Conservation (phyloP, 768 basidiomycete species). For the Tephrocybe rancida region DNA sequence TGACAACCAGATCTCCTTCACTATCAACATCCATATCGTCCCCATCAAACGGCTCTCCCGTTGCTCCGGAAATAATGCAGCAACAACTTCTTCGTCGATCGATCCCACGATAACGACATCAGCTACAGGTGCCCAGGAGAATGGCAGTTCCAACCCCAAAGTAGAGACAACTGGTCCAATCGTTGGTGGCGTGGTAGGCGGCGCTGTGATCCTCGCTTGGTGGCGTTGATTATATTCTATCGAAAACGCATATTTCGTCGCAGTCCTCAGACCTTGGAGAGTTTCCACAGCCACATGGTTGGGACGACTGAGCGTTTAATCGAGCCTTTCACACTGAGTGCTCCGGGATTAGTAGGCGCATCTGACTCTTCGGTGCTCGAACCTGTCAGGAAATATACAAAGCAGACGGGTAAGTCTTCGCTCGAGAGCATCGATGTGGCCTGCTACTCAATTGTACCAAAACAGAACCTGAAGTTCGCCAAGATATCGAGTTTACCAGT, state of each 20-base stretch:
- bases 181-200: slow-evolving; percentile 7
- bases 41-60: not conserved
- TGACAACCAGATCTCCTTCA: too few species aligned
- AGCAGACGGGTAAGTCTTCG: too few species aligned
- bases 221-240: not conserved
- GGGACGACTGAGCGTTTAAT: not conserved
- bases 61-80: too few species aligned
- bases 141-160: not conserved
- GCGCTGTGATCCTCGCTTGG: not conserved
- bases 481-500: too few species aligned
- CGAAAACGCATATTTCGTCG: not conserved
- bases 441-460: too few species aligned
- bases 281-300: not conserved
- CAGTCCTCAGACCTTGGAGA: not conserved
- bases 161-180: slow-evolving; percentile 1
- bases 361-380: too few species aligned
- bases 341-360: not conserved
- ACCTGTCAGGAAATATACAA: too few species aligned
- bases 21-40: too few species aligned
- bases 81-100: too few species aligned
- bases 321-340: not conserved
- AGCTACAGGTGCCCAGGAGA: not conserved
- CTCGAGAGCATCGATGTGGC: too few species aligned
- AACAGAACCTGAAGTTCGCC: too few species aligned
- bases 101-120: too few species aligned